Percentiles rank a stretch among this genome's conserved stretches.
Conservation (phyloP, 495 filamentous ascomycete genomes). For the Trichoderma erinaceum region DNA sequence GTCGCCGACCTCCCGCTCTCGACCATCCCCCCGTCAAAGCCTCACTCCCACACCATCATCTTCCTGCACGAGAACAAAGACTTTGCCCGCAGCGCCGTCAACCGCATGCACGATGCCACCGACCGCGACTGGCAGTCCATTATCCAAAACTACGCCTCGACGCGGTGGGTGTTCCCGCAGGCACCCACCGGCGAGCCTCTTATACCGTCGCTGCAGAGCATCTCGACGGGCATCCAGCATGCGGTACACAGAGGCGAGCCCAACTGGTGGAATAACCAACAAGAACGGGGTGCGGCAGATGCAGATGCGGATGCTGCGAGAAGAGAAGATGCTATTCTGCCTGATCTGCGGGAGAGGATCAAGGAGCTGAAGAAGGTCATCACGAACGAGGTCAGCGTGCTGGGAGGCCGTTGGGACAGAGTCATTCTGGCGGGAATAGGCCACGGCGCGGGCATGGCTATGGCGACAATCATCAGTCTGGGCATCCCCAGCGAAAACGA, state of each 20-base stretch:
- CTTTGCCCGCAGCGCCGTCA: neutral
- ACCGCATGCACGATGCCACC: neutral
- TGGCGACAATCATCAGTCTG: neutral
- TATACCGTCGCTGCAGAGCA: neutral
- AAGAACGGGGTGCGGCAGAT: no score
- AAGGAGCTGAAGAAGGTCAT: slow-evolving; percentile 3
- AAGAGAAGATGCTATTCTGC: neutral
- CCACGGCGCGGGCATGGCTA: neutral
- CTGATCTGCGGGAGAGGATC: neutral
- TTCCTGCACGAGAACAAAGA: neutral
- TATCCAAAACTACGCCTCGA: neutral
- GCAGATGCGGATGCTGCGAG: neutral
- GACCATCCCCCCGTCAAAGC: neutral
- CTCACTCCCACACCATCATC: neutral
- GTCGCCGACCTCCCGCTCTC: neutral
- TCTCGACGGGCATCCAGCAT: neutral
- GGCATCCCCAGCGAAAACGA: neutral
- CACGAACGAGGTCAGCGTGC: neutral
- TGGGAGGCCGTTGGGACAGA: slow-evolving; percentile 1
- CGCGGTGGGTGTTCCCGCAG: neutral
- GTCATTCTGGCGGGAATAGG: neutral
- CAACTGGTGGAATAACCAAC: neutral
- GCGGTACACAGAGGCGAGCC: neutral
- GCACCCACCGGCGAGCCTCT: slow-evolving; percentile 3
- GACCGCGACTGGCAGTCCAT: neutral